Percentiles rank a stretch among this genome's conserved stretches.
These are phyloP conservation scores for Fusarium heterosporum DNA, from an alignment of 2,329 filamentous ascomycete genomes.

Conservation along the genomic window DNA sequence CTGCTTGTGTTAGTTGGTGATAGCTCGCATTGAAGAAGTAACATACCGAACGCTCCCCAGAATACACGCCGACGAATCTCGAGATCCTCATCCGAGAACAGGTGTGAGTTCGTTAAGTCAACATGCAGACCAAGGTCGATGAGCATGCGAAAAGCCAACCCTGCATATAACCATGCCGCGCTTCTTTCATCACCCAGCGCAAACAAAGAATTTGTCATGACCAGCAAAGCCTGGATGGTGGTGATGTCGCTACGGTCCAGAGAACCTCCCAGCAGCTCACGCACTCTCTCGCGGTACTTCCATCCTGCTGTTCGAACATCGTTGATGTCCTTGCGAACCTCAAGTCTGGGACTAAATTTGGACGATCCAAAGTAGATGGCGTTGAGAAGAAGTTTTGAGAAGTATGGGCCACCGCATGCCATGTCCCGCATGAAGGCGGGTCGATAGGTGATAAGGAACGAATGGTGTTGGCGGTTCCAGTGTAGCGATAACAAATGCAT, in stretches of 20 bases:
- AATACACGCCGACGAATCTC: constrained; percentile 42
- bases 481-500: constrained; percentile 63
- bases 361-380: constrained; percentile 59
- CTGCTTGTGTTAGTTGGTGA: background rate
- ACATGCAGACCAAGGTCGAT: constrained; percentile 59
- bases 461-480: constrained; percentile 66
- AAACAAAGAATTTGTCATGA: constrained; percentile 64
- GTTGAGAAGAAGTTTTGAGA: constrained; percentile 67
- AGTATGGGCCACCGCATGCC: constrained; percentile 67
- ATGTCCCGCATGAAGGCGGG: constrained; percentile 65
- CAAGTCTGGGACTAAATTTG: constrained; percentile 60
- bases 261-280: constrained; percentile 58
- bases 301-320: constrained; percentile 62
- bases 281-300: constrained; percentile 59
- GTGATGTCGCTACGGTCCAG: constrained; percentile 64
- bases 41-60: constrained; percentile 37
- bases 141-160: constrained; percentile 58
- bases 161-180: constrained; percentile 66
- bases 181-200: constrained; percentile 62
- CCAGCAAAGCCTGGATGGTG: constrained; percentile 64
- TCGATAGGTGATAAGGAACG: constrained; percentile 60
- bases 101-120: constrained; percentile 20
- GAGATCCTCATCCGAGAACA: constrained; percentile 25
- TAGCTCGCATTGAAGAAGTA: rapidly evolving
- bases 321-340: constrained; percentile 58